These are phyloP conservation scores for Ustilago hordei DNA, from an alignment of 1,284 basidiomycete species.

Conservation along the genomic window DNA sequence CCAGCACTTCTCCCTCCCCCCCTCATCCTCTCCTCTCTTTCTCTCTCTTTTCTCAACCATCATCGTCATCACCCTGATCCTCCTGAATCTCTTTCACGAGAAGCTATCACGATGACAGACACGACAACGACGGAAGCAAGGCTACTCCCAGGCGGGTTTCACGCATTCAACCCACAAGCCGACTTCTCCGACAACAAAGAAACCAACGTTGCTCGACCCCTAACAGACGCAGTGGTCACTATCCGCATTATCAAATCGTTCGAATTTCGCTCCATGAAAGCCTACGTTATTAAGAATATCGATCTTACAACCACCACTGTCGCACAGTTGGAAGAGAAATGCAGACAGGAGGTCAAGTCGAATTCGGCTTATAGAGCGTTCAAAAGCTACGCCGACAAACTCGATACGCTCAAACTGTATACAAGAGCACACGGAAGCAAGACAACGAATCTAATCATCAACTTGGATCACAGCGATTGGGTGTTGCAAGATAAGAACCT, in stretches of 20 bases:
- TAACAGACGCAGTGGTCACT: constrained; percentile 83
- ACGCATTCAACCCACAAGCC: constrained; percentile 55
- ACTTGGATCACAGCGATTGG: constrained; percentile 67
- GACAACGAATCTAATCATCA: constrained; percentile 70
- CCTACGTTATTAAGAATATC: constrained; percentile 83
- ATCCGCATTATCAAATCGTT: constrained; percentile 95
- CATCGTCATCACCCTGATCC: background rate
- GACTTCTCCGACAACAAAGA: constrained; percentile 73
- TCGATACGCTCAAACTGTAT: constrained; percentile 91
- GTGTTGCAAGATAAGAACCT: constrained; percentile 47
- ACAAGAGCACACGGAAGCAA: constrained; percentile 94
- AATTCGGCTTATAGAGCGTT: constrained; percentile 59
- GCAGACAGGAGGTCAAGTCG: constrained; percentile 71
- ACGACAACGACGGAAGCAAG: constrained; percentile 7
- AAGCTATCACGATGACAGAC: constrained; percentile 10
- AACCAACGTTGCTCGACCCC: constrained; percentile 78
- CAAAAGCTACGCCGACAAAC: constrained; percentile 43
- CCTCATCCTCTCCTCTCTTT: background rate
- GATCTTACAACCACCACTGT: constrained; percentile 84
- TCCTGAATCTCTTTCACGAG: background rate
- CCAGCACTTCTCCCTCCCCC: background rate
- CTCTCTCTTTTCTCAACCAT: background rate
- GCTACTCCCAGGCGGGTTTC: constrained; percentile 44
- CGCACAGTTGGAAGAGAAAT: constrained; percentile 79
- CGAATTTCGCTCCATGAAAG: constrained; percentile 88